Base-by-base conservation (phyloP, 768 basidiomycete genomes). In the Lactarius vividus region DNA sequence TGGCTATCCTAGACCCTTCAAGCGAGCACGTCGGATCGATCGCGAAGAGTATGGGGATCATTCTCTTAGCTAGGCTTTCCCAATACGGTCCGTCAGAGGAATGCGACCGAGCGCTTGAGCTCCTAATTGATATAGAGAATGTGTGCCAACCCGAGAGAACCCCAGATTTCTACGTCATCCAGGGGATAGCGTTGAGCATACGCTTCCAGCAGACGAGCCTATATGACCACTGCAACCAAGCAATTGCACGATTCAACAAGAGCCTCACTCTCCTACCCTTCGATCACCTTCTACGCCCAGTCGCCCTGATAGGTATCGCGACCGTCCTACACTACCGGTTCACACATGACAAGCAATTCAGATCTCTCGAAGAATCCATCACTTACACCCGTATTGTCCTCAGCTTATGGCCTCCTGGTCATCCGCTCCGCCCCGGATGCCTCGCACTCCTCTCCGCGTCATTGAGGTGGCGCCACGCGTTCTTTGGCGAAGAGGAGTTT, bases 121-220 rank as follows among this genome's bases (percentile, higher is more conserved):
- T 64, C n/a, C 28, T 64, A 2, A 35, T 9, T 15, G 39, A 64
- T 5, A 16, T 59, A 4, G 63, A 64, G 49, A 40, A 16, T 23
- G 37, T 33, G 20, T 59, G 35, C n/a, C 46, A 28, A 2, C n/a
- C 46, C 6, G 57, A 64, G 13, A 52, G 39, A 6, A 44, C 4
- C 40, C 63, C 63, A 2, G 57, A 64, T 28, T 33, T 64, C 57
- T 54, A 31, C 29, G 11, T 54, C 49, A 0, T 11, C n/a, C 39
- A 55, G 4, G 63, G 63, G 8, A 13, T 42, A 10, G 57, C 52
- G 7, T 54, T 54, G 37, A 55, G 8, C 37, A 9, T 13, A 29
- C 52, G 39, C 31, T 65, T 65, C 58, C 58, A 64, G 18, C 63
- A 42, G 40, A 59, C 63, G 39, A 64, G 53, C 28, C 31, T 44